phyloP scores from a whole-genome alignment of 805 yeast species.

The Naumovozyma dairenensis region DNA sequence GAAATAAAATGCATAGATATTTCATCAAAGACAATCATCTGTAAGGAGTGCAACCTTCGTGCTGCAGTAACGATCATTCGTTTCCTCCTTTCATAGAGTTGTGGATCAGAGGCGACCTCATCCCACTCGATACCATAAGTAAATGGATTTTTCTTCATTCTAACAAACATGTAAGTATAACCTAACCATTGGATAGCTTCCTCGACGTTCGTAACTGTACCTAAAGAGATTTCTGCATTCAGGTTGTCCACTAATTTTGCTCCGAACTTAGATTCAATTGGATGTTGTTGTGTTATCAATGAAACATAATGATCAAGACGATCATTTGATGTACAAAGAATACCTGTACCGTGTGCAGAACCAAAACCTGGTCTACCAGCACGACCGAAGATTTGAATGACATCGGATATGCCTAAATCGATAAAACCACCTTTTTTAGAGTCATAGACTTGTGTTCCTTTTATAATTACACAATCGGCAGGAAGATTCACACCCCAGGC shows the following conservation, averaged over 20 bases:
- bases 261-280: conserved; percentile 79
- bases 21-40: conserved; percentile 91
- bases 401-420: conserved; percentile 92
- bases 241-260: conserved; percentile 79
- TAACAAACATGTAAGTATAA: conserved; percentile 83
- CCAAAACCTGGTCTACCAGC: conserved; percentile 96
- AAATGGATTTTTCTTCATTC: conserved; percentile 92
- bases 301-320: conserved; percentile 81
- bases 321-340: conserved; percentile 75
- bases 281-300: conserved; percentile 84
- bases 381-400: conserved; percentile 95
- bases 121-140: conserved; percentile 86
- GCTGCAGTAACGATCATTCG: conserved; percentile 76
- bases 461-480: conserved; percentile 92
- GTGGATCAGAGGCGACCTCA: conserved; percentile 75
- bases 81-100: conserved; percentile 60
- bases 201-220: conserved; percentile 87
- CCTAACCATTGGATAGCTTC: conserved; percentile 98
- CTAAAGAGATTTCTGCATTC: conserved; percentile 92
- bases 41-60: conserved; percentile 68
- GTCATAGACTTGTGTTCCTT: conserved; percentile 94
- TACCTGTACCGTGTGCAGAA: conserved; percentile 86
- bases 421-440: conserved; percentile 89
- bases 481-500: conserved; percentile 99
- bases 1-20: conserved; percentile 66